Evolutionary conservation across 2,329 filamentous ascomycete genomes (phyloP).

Genomic region (Penicillium decumbens): DNA sequence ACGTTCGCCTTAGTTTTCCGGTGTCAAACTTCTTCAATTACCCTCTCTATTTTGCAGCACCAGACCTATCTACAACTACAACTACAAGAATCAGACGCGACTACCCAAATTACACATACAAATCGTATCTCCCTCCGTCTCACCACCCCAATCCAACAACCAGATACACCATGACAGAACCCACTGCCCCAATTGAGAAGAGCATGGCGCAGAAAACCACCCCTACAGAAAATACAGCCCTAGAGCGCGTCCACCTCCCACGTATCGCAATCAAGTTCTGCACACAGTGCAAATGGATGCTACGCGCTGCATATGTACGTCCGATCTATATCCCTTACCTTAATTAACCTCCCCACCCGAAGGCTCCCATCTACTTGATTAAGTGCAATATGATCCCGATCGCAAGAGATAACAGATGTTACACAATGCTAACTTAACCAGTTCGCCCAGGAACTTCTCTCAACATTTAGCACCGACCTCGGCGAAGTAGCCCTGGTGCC

Average conservation of each 20-base stretch:
- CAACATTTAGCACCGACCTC: conserved; percentile 77
- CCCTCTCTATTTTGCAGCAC: not conserved
- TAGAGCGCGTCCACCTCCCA: conserved; percentile 50
- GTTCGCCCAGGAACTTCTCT: conserved; percentile 93
- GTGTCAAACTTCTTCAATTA: not conserved
- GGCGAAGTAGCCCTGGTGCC: conserved; percentile 87
- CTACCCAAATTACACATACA: not conserved
- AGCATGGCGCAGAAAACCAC: conserved; percentile 1
- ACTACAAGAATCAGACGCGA: not conserved
- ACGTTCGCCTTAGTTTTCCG: not conserved
- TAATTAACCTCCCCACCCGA: too few relatives aligned
- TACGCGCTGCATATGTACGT: conserved; percentile 76
- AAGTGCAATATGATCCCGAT: too few relatives aligned
- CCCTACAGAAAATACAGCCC: conserved; percentile 5
- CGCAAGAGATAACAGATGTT: too few relatives aligned
- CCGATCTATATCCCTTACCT: not conserved
- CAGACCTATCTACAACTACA: not conserved
- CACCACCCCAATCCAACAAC: not conserved
- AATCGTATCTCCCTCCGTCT: not conserved
- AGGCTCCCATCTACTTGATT: too few relatives aligned
- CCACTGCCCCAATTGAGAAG: conserved; percentile 14
- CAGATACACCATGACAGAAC: conserved; percentile 13
- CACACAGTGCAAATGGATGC: conserved; percentile 90
- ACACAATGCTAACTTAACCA: conserved; percentile 34
- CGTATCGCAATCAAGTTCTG: conserved; percentile 86